Percentiles rank a stretch among this genome's conserved stretches.
Evolutionary conservation across 129 eudicot genomes (phyloP).

Genomic region (Silybum marianum): DNA sequence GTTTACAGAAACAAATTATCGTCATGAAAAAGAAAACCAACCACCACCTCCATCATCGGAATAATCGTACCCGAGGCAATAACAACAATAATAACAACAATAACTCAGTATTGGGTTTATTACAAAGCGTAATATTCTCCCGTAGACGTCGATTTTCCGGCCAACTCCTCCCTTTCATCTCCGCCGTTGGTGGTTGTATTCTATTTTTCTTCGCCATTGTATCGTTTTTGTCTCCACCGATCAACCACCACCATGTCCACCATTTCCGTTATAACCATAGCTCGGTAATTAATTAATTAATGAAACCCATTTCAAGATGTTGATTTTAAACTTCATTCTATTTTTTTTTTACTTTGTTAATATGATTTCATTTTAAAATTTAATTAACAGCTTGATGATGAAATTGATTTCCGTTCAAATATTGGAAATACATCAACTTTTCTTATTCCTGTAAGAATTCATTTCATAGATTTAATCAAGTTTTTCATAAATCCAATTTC

Average conservation of each 20-base stretch:
- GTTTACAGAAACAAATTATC: not conserved
- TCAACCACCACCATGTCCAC: conserved; percentile 38
- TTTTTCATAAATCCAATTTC: not conserved
- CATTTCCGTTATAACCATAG: conserved; percentile 25
- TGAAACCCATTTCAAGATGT: not conserved
- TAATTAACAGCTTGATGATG: conserved; percentile 36
- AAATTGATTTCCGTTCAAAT: conserved; percentile 29
- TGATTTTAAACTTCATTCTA: not conserved
- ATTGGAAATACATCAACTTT: conserved; percentile 34
- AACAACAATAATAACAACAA: not conserved
- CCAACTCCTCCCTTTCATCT: conserved; percentile 46
- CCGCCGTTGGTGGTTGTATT: conserved; percentile 45
- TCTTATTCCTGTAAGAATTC: conserved; percentile 41
- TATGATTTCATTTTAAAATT: not conserved
- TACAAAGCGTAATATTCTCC: conserved; percentile 30
- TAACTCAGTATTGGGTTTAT: not conserved
- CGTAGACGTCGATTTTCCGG: conserved; percentile 27
- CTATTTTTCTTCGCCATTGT: conserved; percentile 45
- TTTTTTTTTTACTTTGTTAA: not conserved
- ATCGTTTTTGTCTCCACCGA: conserved; percentile 58
- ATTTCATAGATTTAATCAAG: not conserved
- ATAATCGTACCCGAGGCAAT: conserved; percentile 13
- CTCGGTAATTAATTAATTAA: conserved; percentile 9
- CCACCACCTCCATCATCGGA: conserved; percentile 9
- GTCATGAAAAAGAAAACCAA: conserved; percentile 29